phyloP scores from a whole-genome alignment of 2,329 filamentous ascomycete species.

The Aspergillus ustus region DNA sequence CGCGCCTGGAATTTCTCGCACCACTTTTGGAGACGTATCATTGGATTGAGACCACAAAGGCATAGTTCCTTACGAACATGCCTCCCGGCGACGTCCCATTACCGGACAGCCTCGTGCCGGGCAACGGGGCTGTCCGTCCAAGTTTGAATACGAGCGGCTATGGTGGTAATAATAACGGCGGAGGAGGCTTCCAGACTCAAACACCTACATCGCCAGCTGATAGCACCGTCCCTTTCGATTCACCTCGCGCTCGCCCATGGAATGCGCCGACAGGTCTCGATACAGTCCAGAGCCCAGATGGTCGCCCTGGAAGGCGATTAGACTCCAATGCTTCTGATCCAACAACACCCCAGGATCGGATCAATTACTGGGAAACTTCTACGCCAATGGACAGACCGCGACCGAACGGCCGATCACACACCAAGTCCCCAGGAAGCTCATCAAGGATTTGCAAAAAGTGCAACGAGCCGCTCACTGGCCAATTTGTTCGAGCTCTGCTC shows the following conservation, averaged over 20 bases:
- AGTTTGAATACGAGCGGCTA: slow-evolving; percentile 43
- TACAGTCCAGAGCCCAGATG: slow-evolving; percentile 35
- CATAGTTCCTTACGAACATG: slow-evolving; percentile 39
- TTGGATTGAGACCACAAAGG: slow-evolving; percentile 16
- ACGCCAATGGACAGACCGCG: slow-evolving; percentile 42
- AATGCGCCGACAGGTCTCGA: slow-evolving; percentile 30
- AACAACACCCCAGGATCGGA: slow-evolving; percentile 33
- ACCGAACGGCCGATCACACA: slow-evolving; percentile 40
- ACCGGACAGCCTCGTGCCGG: slow-evolving; percentile 49
- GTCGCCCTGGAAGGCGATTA: slow-evolving; percentile 35
- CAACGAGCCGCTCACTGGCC: slow-evolving; percentile 81
- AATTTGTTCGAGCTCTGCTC: slow-evolving; percentile 92
- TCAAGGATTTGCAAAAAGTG: slow-evolving; percentile 79
- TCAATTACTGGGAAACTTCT: slow-evolving; percentile 38
- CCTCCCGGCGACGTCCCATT: slow-evolving; percentile 46
- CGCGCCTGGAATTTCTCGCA: background rate
- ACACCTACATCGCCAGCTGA: slow-evolving; percentile 48
- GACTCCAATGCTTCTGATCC: slow-evolving; percentile 33
- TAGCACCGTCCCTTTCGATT: slow-evolving; percentile 40
- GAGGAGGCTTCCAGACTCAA: slow-evolving; percentile 38
- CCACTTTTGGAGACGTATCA: background rate
- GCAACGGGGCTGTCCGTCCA: slow-evolving; percentile 44
- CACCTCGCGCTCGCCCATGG: slow-evolving; percentile 37
- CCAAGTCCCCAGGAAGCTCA: slow-evolving; percentile 42
- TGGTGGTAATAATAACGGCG: slow-evolving; percentile 23